Evolutionary conservation across 805 yeast species (phyloP).

Genomic region (Hanseniaspora pseudoguilliermondii): DNA sequence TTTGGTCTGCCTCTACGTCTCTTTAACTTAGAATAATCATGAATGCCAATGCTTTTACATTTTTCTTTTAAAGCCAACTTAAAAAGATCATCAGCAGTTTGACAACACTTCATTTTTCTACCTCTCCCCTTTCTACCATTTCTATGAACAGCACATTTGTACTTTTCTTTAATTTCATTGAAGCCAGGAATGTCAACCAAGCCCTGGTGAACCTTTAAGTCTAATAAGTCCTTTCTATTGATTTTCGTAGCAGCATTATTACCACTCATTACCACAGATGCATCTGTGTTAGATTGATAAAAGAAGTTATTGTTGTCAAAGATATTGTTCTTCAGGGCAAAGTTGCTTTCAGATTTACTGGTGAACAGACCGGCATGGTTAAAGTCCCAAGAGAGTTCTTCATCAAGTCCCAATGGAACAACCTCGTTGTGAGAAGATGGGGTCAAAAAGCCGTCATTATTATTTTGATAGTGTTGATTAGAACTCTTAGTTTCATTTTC

Average conservation of each 20-base stretch:
- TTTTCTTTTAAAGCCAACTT: slow-evolving; percentile 7
- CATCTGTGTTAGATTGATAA: neutral
- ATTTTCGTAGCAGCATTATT: neutral
- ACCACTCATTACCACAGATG: neutral
- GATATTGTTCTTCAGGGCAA: neutral
- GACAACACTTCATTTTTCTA: slow-evolving; percentile 11
- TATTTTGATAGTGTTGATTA: neutral
- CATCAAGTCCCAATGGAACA: neutral
- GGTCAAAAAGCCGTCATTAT: neutral
- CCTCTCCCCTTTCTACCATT: slow-evolving; percentile 8
- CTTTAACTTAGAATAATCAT: slow-evolving; percentile 5
- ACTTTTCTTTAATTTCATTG: neutral
- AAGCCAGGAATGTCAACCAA: slow-evolving; percentile 6
- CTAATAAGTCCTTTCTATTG: neutral
- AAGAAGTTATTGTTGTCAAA: neutral
- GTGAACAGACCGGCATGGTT: neutral
- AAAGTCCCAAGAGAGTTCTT: neutral
- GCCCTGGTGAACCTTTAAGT: neutral
- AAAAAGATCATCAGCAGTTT: slow-evolving; percentile 9
- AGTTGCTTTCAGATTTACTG: neutral
- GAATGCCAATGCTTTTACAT: slow-evolving; percentile 6
- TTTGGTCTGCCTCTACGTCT: slow-evolving; percentile 13
- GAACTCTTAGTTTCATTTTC: neutral
- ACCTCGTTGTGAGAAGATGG: neutral
- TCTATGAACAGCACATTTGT: slow-evolving; percentile 6